These are phyloP conservation scores for Aphanoascus verrucosus DNA, from an alignment of 2,329 filamentous ascomycete genomes.

Conservation along the genomic window DNA sequence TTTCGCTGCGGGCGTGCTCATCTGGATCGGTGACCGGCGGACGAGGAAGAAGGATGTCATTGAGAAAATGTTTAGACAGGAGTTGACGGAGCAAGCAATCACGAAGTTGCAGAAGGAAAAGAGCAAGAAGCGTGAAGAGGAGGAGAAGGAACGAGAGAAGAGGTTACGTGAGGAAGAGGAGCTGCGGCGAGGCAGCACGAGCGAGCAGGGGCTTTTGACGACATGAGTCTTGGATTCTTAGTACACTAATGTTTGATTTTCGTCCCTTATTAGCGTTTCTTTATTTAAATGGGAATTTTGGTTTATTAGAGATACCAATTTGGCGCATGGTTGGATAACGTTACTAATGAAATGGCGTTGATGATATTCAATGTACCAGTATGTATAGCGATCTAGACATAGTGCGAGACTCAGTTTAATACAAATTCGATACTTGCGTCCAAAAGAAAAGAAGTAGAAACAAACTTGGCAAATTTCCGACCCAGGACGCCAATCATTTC, in stretches of 20 bases:
- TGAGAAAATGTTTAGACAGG: slow-evolving; percentile 63
- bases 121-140: slow-evolving; percentile 34
- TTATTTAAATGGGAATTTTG: neutral
- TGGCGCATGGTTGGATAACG: neutral
- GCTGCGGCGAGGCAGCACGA: slow-evolving; percentile 9
- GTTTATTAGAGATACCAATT: slow-evolving; percentile 2
- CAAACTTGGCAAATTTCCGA: neutral
- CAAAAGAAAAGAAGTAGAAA: neutral
- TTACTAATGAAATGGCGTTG: neutral
- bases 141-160: slow-evolving; percentile 12
- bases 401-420: neutral
- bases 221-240: neutral
- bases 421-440: neutral
- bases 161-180: slow-evolving; percentile 16
- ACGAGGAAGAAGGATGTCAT: slow-evolving; percentile 80
- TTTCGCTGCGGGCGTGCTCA: slow-evolving; percentile 63
- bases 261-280: neutral
- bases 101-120: slow-evolving; percentile 44
- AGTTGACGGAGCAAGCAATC: slow-evolving; percentile 58
- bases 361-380: neutral
- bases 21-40: slow-evolving; percentile 62
- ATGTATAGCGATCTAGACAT: neutral
- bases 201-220: neutral
- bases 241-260: neutral
- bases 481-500: neutral